A percentile compares a stretch with the other conserved stretches of the same genome.
phyloP scores from a whole-genome alignment of 1,139 yeast species.

The Barnettozyma hawaiiensis region DNA sequence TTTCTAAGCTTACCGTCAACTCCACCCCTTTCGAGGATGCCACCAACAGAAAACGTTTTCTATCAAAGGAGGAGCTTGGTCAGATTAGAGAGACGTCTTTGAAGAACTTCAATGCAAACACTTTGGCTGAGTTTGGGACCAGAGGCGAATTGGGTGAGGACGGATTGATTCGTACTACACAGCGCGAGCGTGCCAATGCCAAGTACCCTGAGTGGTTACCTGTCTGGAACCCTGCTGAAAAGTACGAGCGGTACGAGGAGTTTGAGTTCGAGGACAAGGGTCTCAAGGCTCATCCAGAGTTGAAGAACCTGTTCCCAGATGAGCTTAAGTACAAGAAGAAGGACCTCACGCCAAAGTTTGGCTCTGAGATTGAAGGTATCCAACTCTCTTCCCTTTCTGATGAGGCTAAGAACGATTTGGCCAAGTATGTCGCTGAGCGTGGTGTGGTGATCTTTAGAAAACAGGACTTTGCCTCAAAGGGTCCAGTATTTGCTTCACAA shows the following conservation, averaged over 20 bases:
- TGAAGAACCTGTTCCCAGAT: conserved; percentile 18
- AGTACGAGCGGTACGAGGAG: conserved; percentile 30
- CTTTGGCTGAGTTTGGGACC: conserved; percentile 2
- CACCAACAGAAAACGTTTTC: neutral
- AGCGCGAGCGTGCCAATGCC: conserved; percentile 2
- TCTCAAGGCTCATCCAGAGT: conserved; percentile 25
- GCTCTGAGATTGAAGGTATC: conserved; percentile 54
- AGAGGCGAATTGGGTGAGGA: conserved; percentile 5
- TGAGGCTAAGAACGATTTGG: conserved; percentile 57
- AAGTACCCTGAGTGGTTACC: conserved; percentile 6
- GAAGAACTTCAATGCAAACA: neutral
- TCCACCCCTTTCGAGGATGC: conserved; percentile 1
- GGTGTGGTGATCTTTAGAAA: conserved; percentile 63
- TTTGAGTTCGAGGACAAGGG: conserved; percentile 17
- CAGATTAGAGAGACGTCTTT: neutral
- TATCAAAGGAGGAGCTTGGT: neutral
- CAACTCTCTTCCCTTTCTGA: conserved; percentile 49
- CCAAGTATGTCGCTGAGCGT: conserved; percentile 56
- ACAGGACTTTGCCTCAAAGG: conserved; percentile 53
- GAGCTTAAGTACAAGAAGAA: conserved; percentile 7
- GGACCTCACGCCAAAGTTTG: conserved; percentile 46
- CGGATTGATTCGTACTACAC: conserved; percentile 1
- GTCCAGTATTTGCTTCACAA: conserved; percentile 46
- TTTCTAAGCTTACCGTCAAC: neutral
- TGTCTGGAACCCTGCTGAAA: conserved; percentile 4